phyloP scores from a whole-genome alignment of 768 basidiomycete genomes.

The Amanita inopinata region DNA sequence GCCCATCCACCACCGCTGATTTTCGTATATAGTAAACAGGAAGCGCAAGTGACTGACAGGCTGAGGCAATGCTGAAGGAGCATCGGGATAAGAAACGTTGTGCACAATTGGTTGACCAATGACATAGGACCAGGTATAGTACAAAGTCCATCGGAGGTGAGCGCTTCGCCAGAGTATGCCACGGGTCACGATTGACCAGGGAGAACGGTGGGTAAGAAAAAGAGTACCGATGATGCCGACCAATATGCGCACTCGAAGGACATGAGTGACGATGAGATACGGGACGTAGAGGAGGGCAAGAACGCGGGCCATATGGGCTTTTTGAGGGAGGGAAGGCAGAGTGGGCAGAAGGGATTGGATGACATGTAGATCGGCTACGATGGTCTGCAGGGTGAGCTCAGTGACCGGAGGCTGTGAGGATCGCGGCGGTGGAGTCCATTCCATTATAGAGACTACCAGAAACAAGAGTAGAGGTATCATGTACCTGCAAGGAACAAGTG shows the following conservation, averaged over 20 bases:
- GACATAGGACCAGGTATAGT: conserved; percentile 39
- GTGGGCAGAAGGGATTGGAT: conserved; percentile 53
- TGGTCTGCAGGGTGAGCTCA: conserved; percentile 41
- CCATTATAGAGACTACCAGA: conserved; percentile 23
- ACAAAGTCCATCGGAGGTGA: conserved; percentile 55
- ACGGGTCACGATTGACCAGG: conserved; percentile 51
- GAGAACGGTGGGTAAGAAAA: conserved; percentile 54
- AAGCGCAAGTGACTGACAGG: conserved; percentile 52
- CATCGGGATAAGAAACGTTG: conserved; percentile 29
- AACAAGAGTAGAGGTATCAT: conserved; percentile 52
- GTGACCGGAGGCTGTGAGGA: conserved; percentile 27
- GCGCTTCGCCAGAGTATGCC: conserved; percentile 53
- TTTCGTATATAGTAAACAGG: conserved; percentile 86
- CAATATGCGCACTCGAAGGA: conserved; percentile 53
- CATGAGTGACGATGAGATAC: conserved; percentile 55
- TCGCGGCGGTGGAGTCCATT: conserved; percentile 16
- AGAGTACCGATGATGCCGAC: conserved; percentile 50
- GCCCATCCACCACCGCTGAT: conserved; percentile 97
- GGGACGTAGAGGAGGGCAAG: conserved; percentile 48
- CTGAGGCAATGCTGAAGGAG: conserved; percentile 23
- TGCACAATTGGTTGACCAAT: conserved; percentile 35
- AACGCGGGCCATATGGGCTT: conserved; percentile 43
- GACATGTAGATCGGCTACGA: conserved; percentile 54
- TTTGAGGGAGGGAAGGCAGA: conserved; percentile 20
- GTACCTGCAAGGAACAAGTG: background rate